A percentile compares a stretch with the other conserved stretches of the same genome.
Conservation (phyloP, 2,329 filamentous ascomycete genomes). For the Stenocarpella maydis region DNA sequence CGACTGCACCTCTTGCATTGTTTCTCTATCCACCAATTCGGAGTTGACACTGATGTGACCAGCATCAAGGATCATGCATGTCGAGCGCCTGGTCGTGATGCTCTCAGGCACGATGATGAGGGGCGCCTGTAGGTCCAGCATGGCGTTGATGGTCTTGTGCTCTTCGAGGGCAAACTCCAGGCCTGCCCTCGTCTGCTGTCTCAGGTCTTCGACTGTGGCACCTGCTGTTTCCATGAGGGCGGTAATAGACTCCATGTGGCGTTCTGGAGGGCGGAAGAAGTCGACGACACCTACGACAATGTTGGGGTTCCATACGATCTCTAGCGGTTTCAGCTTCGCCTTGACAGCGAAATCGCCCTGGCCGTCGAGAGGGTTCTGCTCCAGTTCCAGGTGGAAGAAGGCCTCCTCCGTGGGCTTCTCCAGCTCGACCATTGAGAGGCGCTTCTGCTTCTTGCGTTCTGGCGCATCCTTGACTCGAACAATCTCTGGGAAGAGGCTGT, state of each 20-base stretch:
- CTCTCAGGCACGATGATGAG: conserved; percentile 96
- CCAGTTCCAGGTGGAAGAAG: conserved; percentile 91
- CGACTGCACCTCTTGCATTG: conserved; percentile 85
- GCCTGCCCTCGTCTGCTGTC: conserved; percentile 94
- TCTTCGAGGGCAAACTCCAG: conserved; percentile 96
- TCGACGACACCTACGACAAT: conserved; percentile 90
- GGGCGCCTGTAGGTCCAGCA: conserved; percentile 93
- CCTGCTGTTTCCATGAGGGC: conserved; percentile 96
- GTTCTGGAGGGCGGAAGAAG: conserved; percentile 95
- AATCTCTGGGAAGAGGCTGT: conserved; percentile 92
- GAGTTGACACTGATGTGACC: conserved; percentile 96
- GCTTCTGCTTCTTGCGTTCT: conserved; percentile 53
- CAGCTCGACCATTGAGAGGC: conserved; percentile 62
- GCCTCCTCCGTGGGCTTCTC: conserved; percentile 65
- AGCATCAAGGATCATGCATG: conserved; percentile 93
- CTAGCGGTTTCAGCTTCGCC: conserved; percentile 91
- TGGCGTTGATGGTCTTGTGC: conserved; percentile 97
- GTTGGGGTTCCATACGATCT: conserved; percentile 96
- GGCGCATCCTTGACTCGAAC: conserved; percentile 92
- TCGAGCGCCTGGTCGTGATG: conserved; percentile 80
- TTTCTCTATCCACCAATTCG: conserved; percentile 91
- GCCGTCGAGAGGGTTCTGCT: conserved; percentile 93
- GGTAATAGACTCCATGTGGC: conserved; percentile 98
- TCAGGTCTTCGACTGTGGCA: conserved; percentile 91
- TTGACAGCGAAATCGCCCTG: conserved; percentile 91